phyloP scores from a whole-genome alignment of 179 eudicot genomes.

The Sideroxylon spinosum region DNA sequence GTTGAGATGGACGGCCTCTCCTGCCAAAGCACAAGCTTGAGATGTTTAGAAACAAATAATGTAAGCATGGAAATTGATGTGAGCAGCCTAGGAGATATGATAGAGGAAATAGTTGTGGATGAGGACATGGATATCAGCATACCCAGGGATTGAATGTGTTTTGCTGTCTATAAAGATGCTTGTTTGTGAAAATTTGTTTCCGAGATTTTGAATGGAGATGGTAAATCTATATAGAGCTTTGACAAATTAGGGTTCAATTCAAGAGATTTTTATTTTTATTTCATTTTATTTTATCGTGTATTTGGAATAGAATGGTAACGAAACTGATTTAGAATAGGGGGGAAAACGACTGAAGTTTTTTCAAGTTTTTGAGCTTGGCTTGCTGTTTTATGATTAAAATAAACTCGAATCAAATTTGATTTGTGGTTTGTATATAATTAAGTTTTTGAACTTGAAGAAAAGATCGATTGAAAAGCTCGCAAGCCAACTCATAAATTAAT shows the following conservation, averaged over 20 bases:
- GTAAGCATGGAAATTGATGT: conserved; percentile 21
- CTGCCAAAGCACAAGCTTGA: conserved; percentile 35
- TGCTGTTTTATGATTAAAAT: no score
- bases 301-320: neutral
- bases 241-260: neutral
- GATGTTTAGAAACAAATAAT: conserved; percentile 32
- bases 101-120: conserved; percentile 17
- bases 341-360: no score
- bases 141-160: conserved; percentile 19
- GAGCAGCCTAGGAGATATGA: conserved; percentile 14
- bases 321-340: no score
- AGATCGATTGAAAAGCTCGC: no score
- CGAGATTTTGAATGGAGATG: no score
- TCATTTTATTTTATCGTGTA: neutral
- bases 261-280: neutral
- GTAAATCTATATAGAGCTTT: neutral
- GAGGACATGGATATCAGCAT: conserved; percentile 16
- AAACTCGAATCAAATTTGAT: no score
- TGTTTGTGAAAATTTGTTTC: neutral
- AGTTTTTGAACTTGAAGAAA: no score
- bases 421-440: no score
- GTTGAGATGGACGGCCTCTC: conserved; percentile 37
- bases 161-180: neutral
- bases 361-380: no score
- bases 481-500: no score